Percentiles rank a stretch among this genome's conserved stretches.
These are phyloP conservation scores for Backusella liffmaniae DNA, from an alignment of 192 early-diverging fungal genomes.

Conservation along the genomic window DNA sequence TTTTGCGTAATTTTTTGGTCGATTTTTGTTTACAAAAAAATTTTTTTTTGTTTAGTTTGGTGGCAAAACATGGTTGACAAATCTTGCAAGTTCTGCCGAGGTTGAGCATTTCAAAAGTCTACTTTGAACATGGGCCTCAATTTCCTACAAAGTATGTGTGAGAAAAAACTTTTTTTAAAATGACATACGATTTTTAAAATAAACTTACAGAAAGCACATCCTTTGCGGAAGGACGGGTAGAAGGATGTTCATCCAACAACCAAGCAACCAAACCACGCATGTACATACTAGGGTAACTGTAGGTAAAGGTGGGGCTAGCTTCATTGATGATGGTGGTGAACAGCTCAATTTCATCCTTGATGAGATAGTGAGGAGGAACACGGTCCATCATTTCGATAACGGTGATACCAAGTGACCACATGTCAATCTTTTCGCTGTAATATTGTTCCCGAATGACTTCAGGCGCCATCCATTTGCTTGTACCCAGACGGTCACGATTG, in stretches of 20 bases:
- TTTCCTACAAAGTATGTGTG: conserved; percentile 21
- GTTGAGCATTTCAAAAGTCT: conserved; percentile 26
- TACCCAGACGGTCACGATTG: conserved; percentile 38
- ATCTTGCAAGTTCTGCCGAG: conserved; percentile 27
- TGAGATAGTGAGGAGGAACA: conserved; percentile 41
- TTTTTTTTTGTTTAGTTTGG: not conserved
- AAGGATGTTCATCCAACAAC: conserved; percentile 35
- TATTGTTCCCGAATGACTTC: conserved; percentile 45
- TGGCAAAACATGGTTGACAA: conserved; percentile 34
- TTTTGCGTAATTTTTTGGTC: not conserved
- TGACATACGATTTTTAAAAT: conserved; percentile 14
- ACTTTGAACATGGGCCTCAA: conserved; percentile 35
- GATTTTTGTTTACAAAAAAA: not conserved
- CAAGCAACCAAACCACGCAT: conserved; percentile 42
- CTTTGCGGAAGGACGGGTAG: conserved; percentile 28
- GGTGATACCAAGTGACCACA: conserved; percentile 50
- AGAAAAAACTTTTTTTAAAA: not conserved
- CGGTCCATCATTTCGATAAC: conserved; percentile 50
- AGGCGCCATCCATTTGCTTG: conserved; percentile 49
- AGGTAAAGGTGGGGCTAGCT: conserved; percentile 36
- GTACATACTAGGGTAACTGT: conserved; percentile 35
- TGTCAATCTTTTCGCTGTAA: conserved; percentile 48
- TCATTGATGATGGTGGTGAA: conserved; percentile 32
- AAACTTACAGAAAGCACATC: conserved; percentile 31
- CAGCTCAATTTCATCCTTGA: conserved; percentile 34